Evolutionary conservation across 257 asterid species (phyloP), one percentile per base, ranked within the genome.

Genomic region (Verbascum thapsus): DNA sequence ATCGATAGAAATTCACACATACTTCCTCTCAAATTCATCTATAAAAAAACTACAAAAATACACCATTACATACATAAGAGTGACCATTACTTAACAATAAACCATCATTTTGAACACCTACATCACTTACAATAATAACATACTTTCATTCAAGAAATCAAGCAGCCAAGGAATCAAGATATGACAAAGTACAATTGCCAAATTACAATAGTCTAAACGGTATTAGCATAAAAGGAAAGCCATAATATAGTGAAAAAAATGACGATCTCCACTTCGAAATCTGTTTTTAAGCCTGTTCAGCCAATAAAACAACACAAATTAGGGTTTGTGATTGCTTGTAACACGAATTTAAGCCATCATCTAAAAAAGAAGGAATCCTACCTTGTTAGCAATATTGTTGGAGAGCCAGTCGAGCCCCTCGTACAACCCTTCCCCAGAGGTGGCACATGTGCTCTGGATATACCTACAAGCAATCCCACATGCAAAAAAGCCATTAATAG

Each of bases 321-420:
- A 55, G 35, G 10, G 57, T 20, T 42, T 48, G 15, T 9, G 1
- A 55, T 9, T 35, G 66, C 10, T 6, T 39, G 35, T 41, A 8
- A 16, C 32, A 26, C 32, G 32, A 26, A 26, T n/a, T 26, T 26
- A 26, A 26, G 32, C 32, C 32, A 26, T 1, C 5, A 2, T 5
- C 32, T 26, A 1, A 5, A 26, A 2, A 26, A 26, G 5, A 26
- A 26, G 32, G n/a, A n/a, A 10, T 13, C 53, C 34, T 57, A 50
- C 73, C 73, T 58, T 76, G 72, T 59, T 74, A 12, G 83, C 80
- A 63, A 78, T 77, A 62, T 77, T 77, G 74, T 73, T 77, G 67
- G 83, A 78, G 76, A 78, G 83, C 80, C 83, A 78, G 72, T 78
- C 83, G 19, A 78, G 62, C 16, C 83, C 83, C 71, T 78, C 77